Evolutionary conservation across 495 filamentous ascomycete species (phyloP), one percentile per base, ranked within the genome.

Genomic region (Podospora australis): DNA sequence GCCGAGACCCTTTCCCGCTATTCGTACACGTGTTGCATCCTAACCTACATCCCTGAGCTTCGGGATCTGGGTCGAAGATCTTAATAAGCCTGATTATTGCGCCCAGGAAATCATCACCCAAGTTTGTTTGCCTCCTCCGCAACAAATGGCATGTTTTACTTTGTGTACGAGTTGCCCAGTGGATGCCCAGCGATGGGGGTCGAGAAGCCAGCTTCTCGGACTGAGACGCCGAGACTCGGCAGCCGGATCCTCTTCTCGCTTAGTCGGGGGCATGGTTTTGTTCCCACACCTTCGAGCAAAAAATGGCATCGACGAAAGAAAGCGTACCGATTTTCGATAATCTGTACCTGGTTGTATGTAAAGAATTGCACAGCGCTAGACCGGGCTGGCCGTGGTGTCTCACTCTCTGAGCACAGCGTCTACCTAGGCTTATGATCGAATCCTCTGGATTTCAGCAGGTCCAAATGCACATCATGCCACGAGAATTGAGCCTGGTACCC

Each of bases 391-490:
- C n/a, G n/a, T n/a, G n/a, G n/a, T 30, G n/a, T 16, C 17, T 10
- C 4, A 36, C 17, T 10, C 13, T n/a, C 39, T 24, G 38, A 26
- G 38, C 17, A 55, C 46, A 38, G 51, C 32, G 30, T 24, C 32
- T 38, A 35, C 39, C 35, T 23, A 20, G 44, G 38, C 28, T 53
- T 50, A 51, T 47, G 19, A 44, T 22, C 46, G 52, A 53, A 46
- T n/a, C 26, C 6, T 30, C 26, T 13, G n/a, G n/a, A n/a, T n/a
- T n/a, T n/a, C n/a, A n/a, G n/a, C 34, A 36, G 17, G n/a, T 54
- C 50, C 45, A 51, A 49, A 60, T 57, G 54, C 54, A 57, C 59
- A 57, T 63, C 56, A 59, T 59, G 53, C 41, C 56, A 48, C 51
- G 54, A 44, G 46, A 34, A 48, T 40, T 23, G 35, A 42, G 14